phyloP scores from a whole-genome alignment of 2,329 filamentous ascomycete species.

The Colletotrichum magnum region DNA sequence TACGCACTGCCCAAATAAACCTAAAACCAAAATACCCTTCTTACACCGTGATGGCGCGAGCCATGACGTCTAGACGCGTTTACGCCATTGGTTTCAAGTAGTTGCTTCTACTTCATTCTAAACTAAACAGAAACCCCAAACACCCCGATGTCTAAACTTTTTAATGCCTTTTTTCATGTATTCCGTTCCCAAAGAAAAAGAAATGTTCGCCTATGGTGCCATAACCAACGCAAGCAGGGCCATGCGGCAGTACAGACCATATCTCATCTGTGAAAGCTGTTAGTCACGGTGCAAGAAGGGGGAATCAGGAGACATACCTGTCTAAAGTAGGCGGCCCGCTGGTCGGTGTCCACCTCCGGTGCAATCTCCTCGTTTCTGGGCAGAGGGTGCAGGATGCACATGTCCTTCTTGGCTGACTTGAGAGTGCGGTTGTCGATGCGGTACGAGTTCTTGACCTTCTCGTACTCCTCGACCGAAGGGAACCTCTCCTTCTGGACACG shows the following conservation, averaged over 20 bases:
- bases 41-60: slow-evolving; percentile 30
- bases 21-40: slow-evolving; percentile 25
- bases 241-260: slow-evolving; percentile 98
- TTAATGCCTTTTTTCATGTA: slow-evolving; percentile 29
- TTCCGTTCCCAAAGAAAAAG: slow-evolving; percentile 35
- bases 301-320: slow-evolving; percentile 77
- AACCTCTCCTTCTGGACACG: slow-evolving; percentile 98
- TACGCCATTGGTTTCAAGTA: slow-evolving; percentile 34
- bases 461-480: slow-evolving; percentile 83
- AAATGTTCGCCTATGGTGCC: slow-evolving; percentile 51
- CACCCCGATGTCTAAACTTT: slow-evolving; percentile 33
- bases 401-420: slow-evolving; percentile 91
- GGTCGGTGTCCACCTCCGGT: slow-evolving; percentile 98
- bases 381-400: slow-evolving; percentile 96
- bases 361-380: slow-evolving; percentile 94
- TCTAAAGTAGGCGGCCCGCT: slow-evolving; percentile 97
- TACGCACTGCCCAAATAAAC: slow-evolving; percentile 35
- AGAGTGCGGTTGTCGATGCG: slow-evolving; percentile 91
- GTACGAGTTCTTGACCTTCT: slow-evolving; percentile 89
- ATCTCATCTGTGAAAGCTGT: slow-evolving; percentile 82
- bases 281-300: slow-evolving; percentile 49
- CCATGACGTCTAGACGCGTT: slow-evolving; percentile 36
- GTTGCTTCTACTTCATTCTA: slow-evolving; percentile 41
- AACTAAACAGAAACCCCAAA: slow-evolving; percentile 28
- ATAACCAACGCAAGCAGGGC: slow-evolving; percentile 95